Evolutionary conservation across 176 grass and related monocot genomes (phyloP), one percentile per base, ranked within the genome.

Genomic region (sorghum (Sorghum bicolor)): DNA sequence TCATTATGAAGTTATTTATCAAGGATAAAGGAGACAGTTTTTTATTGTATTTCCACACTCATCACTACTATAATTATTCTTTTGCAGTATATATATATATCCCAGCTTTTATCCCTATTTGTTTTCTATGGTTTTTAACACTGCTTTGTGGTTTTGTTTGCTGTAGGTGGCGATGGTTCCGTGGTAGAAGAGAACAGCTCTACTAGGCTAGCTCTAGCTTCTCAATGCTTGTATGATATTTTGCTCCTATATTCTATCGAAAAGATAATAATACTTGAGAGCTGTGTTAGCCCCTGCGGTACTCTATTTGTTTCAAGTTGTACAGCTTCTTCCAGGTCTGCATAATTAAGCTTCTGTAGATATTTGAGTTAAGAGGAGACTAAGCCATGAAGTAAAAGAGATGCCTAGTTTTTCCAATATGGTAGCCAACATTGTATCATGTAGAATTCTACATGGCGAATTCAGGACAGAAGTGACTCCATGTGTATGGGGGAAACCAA

Each of bases 151-250:
- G 20, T 61, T 89, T 86, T 38, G 3, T 80, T 82, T 82, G 7
- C 34, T 88, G 72, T 85, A 98, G 96, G 89, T 80, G 71, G 82
- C 92, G 92, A 72, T 95, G 96, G 87, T 90, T 64, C 77, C 60
- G 74, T 19, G 89, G 84, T 78, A 98, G 91, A 60, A 87, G 96
- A 85, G 89, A 94, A 76, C 95, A 88, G 71, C 65, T 93, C 58
- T 90, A 86, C 74, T 90, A 90, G 84, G 79, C 74, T 82, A 75
- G 45, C 67, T 38, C 65, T 79, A 38, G 60, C 24, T 58, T 58
- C 48, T 78, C 72, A 16, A 43, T 57, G 22, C 26, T 78, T 82
- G 78, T 45, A 82, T 86, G 62, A 89, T 86, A 89, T 77, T 81
- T 81, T 85, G 39, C 50, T 89, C 70, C 30, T 79, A 8, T 43